Conservation (phyloP, 2,329 filamentous ascomycete species). For the Talaromyces pinophilus region DNA sequence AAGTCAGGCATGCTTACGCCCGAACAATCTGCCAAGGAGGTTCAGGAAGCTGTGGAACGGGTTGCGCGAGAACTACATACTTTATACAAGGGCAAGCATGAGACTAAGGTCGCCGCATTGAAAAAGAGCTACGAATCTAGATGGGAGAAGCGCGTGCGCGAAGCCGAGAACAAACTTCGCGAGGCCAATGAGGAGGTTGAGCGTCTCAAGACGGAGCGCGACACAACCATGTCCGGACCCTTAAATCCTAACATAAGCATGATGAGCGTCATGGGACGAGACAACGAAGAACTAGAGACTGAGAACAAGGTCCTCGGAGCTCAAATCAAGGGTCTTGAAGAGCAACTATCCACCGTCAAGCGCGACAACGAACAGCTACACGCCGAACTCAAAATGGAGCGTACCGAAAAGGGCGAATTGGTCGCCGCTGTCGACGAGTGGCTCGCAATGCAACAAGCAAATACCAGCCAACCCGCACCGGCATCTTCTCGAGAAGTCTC, state of each 20-base stretch:
- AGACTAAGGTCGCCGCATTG: conserved; percentile 88
- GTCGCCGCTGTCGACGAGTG: conserved; percentile 52
- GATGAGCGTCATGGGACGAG: conserved; percentile 33
- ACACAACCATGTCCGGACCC: conserved; percentile 65
- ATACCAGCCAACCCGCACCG: conserved; percentile 16
- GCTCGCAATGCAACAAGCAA: conserved; percentile 42
- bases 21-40: conserved; percentile 61
- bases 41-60: conserved; percentile 83
- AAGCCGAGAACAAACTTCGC: conserved; percentile 71
- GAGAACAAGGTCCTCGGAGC: conserved; percentile 70
- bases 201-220: conserved; percentile 64
- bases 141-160: conserved; percentile 83
- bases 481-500: conserved; percentile 23
- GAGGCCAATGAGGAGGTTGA: conserved; percentile 74
- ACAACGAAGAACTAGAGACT: conserved; percentile 64
- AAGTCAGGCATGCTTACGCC: conserved; percentile 40
- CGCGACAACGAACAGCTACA: conserved; percentile 67
- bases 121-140: conserved; percentile 79
- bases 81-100: conserved; percentile 95
- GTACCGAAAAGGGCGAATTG: conserved; percentile 50
- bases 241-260: conserved; percentile 50
- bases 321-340: conserved; percentile 71
- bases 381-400: conserved; percentile 58
- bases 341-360: conserved; percentile 69
- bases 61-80: conserved; percentile 91